Percentiles rank a stretch among this genome's conserved stretches.
Evolutionary conservation across 169 alveolate species (phyloP).

Genomic region (Plasmodium gaboni): DNA sequence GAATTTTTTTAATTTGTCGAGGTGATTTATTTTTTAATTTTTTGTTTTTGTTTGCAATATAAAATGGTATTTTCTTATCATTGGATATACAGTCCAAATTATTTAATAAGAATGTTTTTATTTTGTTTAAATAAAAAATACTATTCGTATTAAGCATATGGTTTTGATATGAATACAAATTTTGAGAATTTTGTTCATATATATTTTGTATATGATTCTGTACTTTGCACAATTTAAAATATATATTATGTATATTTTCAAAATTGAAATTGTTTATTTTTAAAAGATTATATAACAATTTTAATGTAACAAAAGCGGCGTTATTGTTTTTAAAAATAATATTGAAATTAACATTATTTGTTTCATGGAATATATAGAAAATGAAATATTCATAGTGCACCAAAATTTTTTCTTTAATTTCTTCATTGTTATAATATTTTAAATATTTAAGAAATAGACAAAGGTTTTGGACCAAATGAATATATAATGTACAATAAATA

Average conservation of each 20-base stretch:
- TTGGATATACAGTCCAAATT: slow-evolving; percentile 25
- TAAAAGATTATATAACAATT: slow-evolving; percentile 14
- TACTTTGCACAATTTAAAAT: slow-evolving; percentile 29
- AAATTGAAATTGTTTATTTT: slow-evolving; percentile 42
- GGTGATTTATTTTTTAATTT: background rate
- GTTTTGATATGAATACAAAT: slow-evolving; percentile 13
- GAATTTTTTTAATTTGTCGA: background rate
- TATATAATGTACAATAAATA: slow-evolving; percentile 25
- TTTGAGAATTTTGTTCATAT: slow-evolving; percentile 12
- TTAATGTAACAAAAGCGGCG: slow-evolving; percentile 48
- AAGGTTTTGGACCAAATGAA: slow-evolving; percentile 3
- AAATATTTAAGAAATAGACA: slow-evolving; percentile 50
- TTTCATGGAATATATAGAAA: slow-evolving; percentile 17
- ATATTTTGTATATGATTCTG: slow-evolving; percentile 1
- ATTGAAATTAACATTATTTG: slow-evolving; percentile 31
- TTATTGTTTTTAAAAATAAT: slow-evolving; percentile 39
- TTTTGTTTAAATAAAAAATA: slow-evolving; percentile 20
- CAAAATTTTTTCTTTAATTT: slow-evolving; percentile 27
- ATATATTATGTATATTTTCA: slow-evolving; percentile 53
- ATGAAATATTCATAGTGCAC: slow-evolving; percentile 56
- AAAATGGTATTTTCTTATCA: background rate
- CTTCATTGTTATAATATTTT: slow-evolving; percentile 28
- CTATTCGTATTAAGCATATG: slow-evolving; percentile 8
- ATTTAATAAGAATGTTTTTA: slow-evolving; percentile 38
- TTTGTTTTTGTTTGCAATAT: slow-evolving; percentile 7